A percentile compares a stretch with the other conserved stretches of the same genome.
Conservation (phyloP, 2,329 filamentous ascomycete species). For the Cladorrhinum sp. region DNA sequence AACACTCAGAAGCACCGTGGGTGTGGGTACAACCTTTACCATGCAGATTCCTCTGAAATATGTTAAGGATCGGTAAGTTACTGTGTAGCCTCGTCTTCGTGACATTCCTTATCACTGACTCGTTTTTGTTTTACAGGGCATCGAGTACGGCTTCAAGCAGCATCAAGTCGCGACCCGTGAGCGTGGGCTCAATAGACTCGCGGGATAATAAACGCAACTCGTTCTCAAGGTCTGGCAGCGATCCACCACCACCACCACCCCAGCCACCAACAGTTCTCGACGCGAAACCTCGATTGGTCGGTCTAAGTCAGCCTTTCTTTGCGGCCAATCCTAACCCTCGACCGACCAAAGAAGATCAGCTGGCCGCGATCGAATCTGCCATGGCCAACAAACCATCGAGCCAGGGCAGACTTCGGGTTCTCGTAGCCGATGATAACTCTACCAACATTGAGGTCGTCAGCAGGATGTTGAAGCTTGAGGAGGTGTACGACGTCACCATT, state of each 20-base stretch:
- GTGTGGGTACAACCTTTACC: conserved; percentile 75
- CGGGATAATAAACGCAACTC: conserved; percentile 33
- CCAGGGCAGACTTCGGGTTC: conserved; percentile 66
- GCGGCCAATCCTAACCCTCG: conserved; percentile 40
- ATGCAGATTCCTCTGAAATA: conserved; percentile 80
- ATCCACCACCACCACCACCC: conserved; percentile 23
- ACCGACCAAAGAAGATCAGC: conserved; percentile 54
- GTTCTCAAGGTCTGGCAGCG: conserved; percentile 28
- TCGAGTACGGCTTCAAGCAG: conserved; percentile 56
- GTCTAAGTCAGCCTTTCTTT: conserved; percentile 81
- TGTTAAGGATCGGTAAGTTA: conserved; percentile 61
- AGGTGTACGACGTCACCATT: conserved; percentile 83
- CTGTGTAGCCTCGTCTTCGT: no score
- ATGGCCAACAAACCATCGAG: conserved; percentile 56
- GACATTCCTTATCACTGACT: neutral
- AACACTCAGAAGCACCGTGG: conserved; percentile 65
- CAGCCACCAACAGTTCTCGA: conserved; percentile 49
- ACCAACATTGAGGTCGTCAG: conserved; percentile 59
- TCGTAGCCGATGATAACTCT: conserved; percentile 73
- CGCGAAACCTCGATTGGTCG: conserved; percentile 73
- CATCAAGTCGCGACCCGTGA: conserved; percentile 47
- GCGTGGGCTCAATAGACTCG: conserved; percentile 43
- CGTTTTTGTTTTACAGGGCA: conserved; percentile 34
- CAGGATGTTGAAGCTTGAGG: conserved; percentile 69
- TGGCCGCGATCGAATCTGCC: conserved; percentile 63